Conservation (phyloP, 768 basidiomycete species). For the Lyophyllum semitale region DNA sequence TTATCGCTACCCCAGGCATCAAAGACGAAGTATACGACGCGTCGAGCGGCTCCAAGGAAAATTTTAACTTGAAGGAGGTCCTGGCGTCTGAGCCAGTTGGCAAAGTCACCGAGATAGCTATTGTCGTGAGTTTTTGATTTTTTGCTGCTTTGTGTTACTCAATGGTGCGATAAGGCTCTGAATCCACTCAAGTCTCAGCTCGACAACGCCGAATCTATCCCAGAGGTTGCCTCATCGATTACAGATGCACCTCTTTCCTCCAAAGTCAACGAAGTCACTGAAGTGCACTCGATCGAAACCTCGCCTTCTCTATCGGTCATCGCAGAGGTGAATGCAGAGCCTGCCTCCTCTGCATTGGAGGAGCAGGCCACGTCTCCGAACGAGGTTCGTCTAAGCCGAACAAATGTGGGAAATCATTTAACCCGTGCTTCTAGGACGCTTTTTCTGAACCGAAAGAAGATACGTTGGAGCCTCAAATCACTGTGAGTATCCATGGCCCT, state of each 20-base stretch:
- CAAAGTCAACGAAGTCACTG: slow-evolving; percentile 1
- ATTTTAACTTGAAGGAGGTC: slow-evolving; percentile 2
- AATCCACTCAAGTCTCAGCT: neutral
- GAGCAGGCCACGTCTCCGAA: neutral
- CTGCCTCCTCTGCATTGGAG: neutral
- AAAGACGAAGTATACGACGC: slow-evolving; percentile 7
- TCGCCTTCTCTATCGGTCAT: neutral
- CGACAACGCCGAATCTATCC: neutral
- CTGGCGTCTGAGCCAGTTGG: neutral
- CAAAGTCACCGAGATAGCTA: slow-evolving; percentile 3
- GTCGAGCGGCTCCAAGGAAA: slow-evolving; percentile 8
- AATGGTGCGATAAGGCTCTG: neutral
- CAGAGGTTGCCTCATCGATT: neutral
- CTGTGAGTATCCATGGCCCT: neutral
- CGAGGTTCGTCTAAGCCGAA: slow-evolving; percentile 11
- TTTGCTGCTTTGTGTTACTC: neutral
- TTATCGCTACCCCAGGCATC: neutral
- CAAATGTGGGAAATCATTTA: neutral
- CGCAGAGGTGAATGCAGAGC: neutral
- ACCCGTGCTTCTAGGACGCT: slow-evolving; percentile 1
- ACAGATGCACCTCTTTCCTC: slow-evolving; percentile 1
- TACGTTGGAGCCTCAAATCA: neutral
- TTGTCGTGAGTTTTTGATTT: slow-evolving; percentile 9
- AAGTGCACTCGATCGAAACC: neutral
- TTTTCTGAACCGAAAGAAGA: slow-evolving; percentile 7